Evolutionary conservation across 768 basidiomycete species (phyloP).

Genomic region (Lactarius sanguifluus): DNA sequence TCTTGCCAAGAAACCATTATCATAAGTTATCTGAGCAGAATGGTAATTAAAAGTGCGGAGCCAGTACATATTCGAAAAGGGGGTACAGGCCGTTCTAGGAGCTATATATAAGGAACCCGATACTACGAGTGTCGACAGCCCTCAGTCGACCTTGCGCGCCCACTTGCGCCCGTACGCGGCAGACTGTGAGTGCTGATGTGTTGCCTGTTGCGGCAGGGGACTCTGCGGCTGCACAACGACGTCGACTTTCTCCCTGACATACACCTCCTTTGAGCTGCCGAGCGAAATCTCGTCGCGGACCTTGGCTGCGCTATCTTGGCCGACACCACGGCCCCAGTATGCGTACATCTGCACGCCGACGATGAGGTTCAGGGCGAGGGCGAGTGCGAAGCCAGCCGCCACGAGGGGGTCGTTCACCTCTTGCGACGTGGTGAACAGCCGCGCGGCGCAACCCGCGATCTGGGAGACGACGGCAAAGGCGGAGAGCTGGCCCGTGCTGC

Average conservation of each 20-base stretch:
- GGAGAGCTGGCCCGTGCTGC: conserved; percentile 91
- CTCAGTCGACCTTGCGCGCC: conserved; percentile 71
- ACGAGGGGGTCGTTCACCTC: conserved; percentile 86
- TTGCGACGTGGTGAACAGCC: conserved; percentile 89
- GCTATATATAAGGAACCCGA: not conserved
- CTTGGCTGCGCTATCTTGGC: conserved; percentile 27
- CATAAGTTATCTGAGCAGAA: not conserved
- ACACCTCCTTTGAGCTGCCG: conserved; percentile 18
- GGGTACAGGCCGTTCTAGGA: not conserved
- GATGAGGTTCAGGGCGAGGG: conserved; percentile 79
- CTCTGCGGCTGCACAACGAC: conserved; percentile 46
- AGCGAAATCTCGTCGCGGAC: conserved; percentile 32
- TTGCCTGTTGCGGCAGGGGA: conserved; percentile 40
- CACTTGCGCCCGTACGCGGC: conserved; percentile 55
- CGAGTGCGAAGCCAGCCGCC: conserved; percentile 79
- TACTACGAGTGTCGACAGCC: no score
- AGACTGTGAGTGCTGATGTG: conserved; percentile 43
- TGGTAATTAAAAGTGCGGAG: not conserved
- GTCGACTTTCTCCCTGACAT: conserved; percentile 38
- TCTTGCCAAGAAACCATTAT: not conserved
- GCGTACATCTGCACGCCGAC: conserved; percentile 81
- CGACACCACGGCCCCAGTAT: conserved; percentile 67
- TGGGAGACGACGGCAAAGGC: conserved; percentile 90
- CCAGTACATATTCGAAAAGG: not conserved
- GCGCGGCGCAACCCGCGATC: conserved; percentile 83